phyloP scores from a whole-genome alignment of 192 early-diverging fungal genomes.

The Phycomyces blakesleeanus region DNA sequence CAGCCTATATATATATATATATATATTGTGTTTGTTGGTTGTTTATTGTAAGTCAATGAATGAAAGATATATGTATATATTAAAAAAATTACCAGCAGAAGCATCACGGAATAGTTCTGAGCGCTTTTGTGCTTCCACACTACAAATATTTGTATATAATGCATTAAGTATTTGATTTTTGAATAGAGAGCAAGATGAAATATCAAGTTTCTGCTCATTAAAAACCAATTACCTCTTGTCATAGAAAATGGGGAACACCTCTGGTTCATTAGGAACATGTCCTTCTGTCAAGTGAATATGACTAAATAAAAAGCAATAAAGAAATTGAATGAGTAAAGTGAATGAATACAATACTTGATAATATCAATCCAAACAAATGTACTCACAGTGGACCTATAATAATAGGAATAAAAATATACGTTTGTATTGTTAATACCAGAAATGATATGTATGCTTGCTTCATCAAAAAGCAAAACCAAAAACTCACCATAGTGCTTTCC shows the following conservation, averaged over 20 bases:
- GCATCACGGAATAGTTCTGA: too few relatives aligned
- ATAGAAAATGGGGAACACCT: conserved; percentile 3
- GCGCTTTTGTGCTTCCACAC: background rate
- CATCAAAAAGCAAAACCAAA: background rate
- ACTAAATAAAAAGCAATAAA: background rate
- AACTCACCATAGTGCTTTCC: conserved; percentile 26
- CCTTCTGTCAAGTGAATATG: background rate
- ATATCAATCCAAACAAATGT: too few relatives aligned
- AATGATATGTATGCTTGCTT: too few relatives aligned
- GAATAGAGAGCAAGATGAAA: too few relatives aligned
- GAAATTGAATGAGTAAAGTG: too few relatives aligned
- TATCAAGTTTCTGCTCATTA: too few relatives aligned
- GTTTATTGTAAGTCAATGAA: too few relatives aligned
- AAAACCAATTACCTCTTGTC: background rate
- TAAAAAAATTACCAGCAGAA: too few relatives aligned
- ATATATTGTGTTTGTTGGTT: background rate
- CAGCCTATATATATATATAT: conserved; percentile 1
- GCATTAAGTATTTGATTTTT: too few relatives aligned
- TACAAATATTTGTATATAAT: too few relatives aligned
- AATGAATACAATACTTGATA: too few relatives aligned
- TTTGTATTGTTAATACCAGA: background rate
- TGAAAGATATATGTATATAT: too few relatives aligned
- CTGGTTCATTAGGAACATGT: conserved; percentile 1
- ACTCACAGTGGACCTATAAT: conserved; percentile 5
- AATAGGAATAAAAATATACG: background rate